Conservation (phyloP, 1,284 basidiomycete genomes). For the Ceratobasidium sp. region DNA sequence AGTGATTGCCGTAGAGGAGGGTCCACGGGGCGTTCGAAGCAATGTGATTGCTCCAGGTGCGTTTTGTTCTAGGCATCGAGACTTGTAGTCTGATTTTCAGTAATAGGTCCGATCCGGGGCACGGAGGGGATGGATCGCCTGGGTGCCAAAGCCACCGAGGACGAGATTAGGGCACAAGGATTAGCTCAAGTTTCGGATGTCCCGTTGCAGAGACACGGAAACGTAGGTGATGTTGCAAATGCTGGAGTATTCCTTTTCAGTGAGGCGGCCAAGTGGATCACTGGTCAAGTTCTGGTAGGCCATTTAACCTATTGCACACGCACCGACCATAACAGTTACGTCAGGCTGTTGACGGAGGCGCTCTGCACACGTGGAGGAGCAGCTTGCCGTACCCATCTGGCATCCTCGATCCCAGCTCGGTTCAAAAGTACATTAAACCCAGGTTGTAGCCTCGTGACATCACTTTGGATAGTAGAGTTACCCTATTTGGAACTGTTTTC, state of each 20-base stretch:
- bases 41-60: slow-evolving; percentile 88
- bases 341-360: slow-evolving; percentile 66
- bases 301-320: not conserved
- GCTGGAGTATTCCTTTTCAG: slow-evolving; percentile 88
- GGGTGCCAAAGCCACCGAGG: slow-evolving; percentile 55
- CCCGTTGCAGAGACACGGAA: slow-evolving; percentile 72
- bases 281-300: slow-evolving; percentile 68
- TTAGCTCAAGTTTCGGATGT: slow-evolving; percentile 46
- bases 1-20: slow-evolving; percentile 91
- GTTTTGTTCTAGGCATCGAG: not conserved
- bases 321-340: not conserved
- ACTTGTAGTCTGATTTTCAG: not conserved
- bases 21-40: slow-evolving; percentile 90
- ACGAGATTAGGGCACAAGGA: slow-evolving; percentile 31
- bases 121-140: slow-evolving; percentile 88
- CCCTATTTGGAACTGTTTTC: not conserved
- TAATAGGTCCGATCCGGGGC: slow-evolving; percentile 67
- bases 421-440: slow-evolving; percentile 53
- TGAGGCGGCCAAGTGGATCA: slow-evolving; percentile 81
- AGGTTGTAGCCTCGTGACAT: slow-evolving; percentile 48
- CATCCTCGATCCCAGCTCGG: slow-evolving; percentile 63
- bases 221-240: slow-evolving; percentile 79
- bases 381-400: slow-evolving; percentile 69
- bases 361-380: slow-evolving; percentile 60
- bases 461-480: not conserved